phyloP scores from a whole-genome alignment of 2,329 filamentous ascomycete genomes.

The Colletotrichum sp. region DNA sequence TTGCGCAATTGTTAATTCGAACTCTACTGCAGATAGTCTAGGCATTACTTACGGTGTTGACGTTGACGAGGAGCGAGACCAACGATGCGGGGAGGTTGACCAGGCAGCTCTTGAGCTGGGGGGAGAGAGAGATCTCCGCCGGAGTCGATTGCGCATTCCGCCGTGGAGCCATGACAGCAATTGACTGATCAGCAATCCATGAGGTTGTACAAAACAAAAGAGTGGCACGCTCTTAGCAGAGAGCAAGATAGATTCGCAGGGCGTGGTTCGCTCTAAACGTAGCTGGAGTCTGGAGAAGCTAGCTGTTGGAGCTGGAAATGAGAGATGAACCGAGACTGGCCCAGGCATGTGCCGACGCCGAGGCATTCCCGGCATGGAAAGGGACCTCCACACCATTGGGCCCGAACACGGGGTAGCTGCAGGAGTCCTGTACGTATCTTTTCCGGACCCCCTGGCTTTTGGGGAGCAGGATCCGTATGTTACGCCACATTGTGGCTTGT shows the following conservation, averaged over 20 bases:
- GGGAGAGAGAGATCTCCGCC: constrained; percentile 84
- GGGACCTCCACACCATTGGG: constrained; percentile 10
- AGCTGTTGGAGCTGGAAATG: constrained; percentile 2
- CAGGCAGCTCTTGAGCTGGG: constrained; percentile 91
- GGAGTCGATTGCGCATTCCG: constrained; percentile 68
- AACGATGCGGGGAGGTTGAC: constrained; percentile 89
- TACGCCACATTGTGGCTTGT: background rate
- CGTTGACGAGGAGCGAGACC: constrained; percentile 83
- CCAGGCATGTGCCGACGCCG: constrained; percentile 35
- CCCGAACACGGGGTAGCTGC: constrained; percentile 14
- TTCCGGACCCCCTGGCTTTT: background rate
- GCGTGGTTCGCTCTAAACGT: background rate
- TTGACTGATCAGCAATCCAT: background rate
- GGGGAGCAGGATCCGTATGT: background rate
- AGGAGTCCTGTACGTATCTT: background rate
- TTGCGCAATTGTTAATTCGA: background rate
- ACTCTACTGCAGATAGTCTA: background rate
- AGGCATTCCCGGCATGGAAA: constrained; percentile 20
- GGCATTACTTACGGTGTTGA: constrained; percentile 76
- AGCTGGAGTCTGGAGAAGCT: background rate
- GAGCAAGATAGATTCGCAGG: background rate
- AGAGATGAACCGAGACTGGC: constrained; percentile 11
- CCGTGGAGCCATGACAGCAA: constrained; percentile 48
- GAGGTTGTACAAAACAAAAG: background rate
- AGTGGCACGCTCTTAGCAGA: background rate